Evolutionary conservation across 2,329 filamentous ascomycete species (phyloP).

Genomic region (Cordyceps cateniannulata): DNA sequence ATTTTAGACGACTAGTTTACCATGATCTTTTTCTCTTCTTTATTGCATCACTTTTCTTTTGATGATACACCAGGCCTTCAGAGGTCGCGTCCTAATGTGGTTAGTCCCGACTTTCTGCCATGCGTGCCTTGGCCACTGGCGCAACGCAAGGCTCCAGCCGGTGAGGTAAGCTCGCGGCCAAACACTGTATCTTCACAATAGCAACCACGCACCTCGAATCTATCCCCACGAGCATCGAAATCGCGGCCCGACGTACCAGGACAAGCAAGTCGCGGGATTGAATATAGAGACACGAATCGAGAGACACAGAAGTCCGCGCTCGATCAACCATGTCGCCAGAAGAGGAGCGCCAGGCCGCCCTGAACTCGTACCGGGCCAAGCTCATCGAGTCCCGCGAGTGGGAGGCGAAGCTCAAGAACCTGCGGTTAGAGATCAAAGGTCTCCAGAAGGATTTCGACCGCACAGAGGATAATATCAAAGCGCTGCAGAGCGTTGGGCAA

Average conservation of each 20-base stretch:
- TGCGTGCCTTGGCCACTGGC: slow-evolving; percentile 4
- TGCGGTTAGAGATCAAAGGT: slow-evolving; percentile 93
- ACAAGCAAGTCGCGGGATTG: neutral
- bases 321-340: slow-evolving; percentile 43
- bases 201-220: slow-evolving; percentile 1
- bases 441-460: slow-evolving; percentile 92
- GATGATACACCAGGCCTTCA: no score
- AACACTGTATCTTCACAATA: slow-evolving; percentile 1
- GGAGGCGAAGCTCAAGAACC: slow-evolving; percentile 93
- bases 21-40: no score
- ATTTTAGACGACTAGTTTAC: no score
- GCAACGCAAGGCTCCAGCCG: slow-evolving; percentile 24
- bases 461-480: slow-evolving; percentile 99
- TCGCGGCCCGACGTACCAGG: neutral
- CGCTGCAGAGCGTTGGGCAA: slow-evolving; percentile 95
- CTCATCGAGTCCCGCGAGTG: slow-evolving; percentile 94
- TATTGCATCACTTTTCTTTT: no score
- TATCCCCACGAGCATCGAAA: neutral
- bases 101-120: slow-evolving; percentile 13
- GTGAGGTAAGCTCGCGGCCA: slow-evolving; percentile 33
- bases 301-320: slow-evolving; percentile 4
- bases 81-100: neutral
- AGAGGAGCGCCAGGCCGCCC: slow-evolving; percentile 59
- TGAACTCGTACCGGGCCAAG: slow-evolving; percentile 72
- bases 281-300: neutral